Base-by-base conservation (phyloP, 495 filamentous ascomycete genomes). In the Aspergillus mulundensis region DNA sequence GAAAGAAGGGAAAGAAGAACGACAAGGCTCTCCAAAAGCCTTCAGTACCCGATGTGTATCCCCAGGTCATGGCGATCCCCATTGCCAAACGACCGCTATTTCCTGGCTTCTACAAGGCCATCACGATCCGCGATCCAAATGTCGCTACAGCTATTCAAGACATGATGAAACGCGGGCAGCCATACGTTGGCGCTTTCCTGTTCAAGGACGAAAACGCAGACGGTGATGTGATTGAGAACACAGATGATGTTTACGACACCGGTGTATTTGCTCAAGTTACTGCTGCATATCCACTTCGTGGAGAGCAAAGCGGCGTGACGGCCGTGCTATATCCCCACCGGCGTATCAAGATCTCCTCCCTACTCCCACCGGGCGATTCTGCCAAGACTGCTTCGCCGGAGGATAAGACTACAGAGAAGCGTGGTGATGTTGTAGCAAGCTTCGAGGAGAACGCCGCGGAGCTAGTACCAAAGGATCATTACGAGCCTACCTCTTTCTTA, bases 231-330 rank as follows among this genome's bases (percentile, higher is more conserved):
- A 96, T 99, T 66, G 86, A 91, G 63, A 89, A 83, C 48, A 72
- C 86, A 28, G 84, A 90, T 41, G 94, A 99, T 46, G 91, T 99
- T 8, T 87, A 97, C 68, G 90, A 96, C 62, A 87, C 91, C 30
- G 95, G 95, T 49, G 93, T 96, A 3, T 99, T 99, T 67, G 95
- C 94, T 30, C 95, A 99, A 66, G 87, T 99, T 55, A 97, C 95
- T 1, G 96, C 92, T 59, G 88, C 88, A 7, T 97, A 97, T 56
- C 91, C 93, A 21, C 85, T 91, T 44, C 83, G 86, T 60, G 88
- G 90, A 20, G 90, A 96, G 61, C 77, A 84, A 23, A 80, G 78
- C 11, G 86, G 87, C 53, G 79, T 97, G 51, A 97, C 92, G 1
- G 89, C 90, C 24, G 92, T 97, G 34, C 79, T 99, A 19, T 99